Evolutionary conservation across 2,329 filamentous ascomycete genomes (phyloP).

Genomic region (Trichoderma sp.): DNA sequence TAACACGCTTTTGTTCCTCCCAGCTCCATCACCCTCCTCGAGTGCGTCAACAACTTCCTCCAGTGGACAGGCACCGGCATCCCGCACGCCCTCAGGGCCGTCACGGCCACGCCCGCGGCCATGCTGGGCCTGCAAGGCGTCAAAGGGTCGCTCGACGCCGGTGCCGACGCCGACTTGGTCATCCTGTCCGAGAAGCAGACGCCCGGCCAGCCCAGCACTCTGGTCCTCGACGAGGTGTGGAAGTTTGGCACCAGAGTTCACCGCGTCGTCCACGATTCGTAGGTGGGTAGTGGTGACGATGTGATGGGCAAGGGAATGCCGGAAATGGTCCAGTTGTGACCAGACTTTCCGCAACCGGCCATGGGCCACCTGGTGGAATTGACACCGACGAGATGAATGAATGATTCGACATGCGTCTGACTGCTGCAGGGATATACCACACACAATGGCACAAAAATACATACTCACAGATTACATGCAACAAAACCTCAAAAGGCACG

Average conservation of each 20-base stretch:
- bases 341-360: background rate
- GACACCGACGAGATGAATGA: slow-evolving; percentile 4
- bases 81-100: slow-evolving; percentile 68
- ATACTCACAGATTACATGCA: background rate
- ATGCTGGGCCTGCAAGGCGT: slow-evolving; percentile 69
- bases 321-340: too few relatives aligned
- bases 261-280: slow-evolving; percentile 1
- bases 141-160: slow-evolving; percentile 68
- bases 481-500: background rate
- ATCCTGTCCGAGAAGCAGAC: slow-evolving; percentile 63
- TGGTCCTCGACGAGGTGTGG: slow-evolving; percentile 76
- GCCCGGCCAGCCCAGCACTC: slow-evolving; percentile 48
- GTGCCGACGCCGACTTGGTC: slow-evolving; percentile 69
- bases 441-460: background rate
- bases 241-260: slow-evolving; percentile 68
- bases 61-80: slow-evolving; percentile 71
- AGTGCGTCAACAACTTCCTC: slow-evolving; percentile 81
- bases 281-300: background rate
- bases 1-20: background rate
- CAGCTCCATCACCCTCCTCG: slow-evolving; percentile 72
- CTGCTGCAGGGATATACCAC: slow-evolving; percentile 7
- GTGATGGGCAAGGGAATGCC: background rate
- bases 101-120: slow-evolving; percentile 74
- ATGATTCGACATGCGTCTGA: slow-evolving; percentile 3
- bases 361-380: background rate